Conservation (phyloP, 257 asterid species). For the Petunia axillaris region DNA sequence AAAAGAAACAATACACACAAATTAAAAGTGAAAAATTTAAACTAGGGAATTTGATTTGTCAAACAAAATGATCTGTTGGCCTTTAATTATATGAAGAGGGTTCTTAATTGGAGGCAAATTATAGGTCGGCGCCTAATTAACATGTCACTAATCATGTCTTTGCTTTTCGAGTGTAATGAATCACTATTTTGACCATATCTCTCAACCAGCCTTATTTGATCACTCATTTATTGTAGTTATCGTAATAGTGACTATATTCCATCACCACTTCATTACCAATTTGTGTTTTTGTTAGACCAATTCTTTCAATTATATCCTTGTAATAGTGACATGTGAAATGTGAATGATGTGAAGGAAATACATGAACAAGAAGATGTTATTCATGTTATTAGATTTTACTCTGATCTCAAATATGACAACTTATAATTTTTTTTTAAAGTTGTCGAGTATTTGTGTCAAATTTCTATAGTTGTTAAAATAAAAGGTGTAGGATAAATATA, state of each 20-base stretch:
- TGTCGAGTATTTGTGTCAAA: neutral
- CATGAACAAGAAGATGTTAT: too few relatives aligned
- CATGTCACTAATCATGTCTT: neutral
- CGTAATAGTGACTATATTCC: neutral
- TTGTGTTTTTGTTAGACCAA: neutral
- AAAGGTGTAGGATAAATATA: too few relatives aligned
- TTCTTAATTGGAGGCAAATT: conserved; percentile 15
- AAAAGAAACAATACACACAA: neutral
- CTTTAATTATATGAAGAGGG: too few relatives aligned
- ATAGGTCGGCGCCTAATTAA: conserved; percentile 18
- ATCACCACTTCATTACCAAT: neutral
- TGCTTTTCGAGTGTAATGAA: neutral
- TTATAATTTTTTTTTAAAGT: neutral
- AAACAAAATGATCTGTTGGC: too few relatives aligned
- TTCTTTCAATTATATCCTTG: too few relatives aligned
- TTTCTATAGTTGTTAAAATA: too few relatives aligned
- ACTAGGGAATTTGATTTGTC: neutral
- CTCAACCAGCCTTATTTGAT: neutral
- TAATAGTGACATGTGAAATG: neutral
- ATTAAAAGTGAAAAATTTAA: neutral
- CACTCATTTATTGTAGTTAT: neutral
- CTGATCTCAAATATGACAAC: neutral
- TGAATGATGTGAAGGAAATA: neutral
- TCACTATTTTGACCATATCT: neutral
- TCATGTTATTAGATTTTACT: neutral